phyloP scores from a whole-genome alignment of 306 rosid genomes.

The Acacia acuminata region DNA sequence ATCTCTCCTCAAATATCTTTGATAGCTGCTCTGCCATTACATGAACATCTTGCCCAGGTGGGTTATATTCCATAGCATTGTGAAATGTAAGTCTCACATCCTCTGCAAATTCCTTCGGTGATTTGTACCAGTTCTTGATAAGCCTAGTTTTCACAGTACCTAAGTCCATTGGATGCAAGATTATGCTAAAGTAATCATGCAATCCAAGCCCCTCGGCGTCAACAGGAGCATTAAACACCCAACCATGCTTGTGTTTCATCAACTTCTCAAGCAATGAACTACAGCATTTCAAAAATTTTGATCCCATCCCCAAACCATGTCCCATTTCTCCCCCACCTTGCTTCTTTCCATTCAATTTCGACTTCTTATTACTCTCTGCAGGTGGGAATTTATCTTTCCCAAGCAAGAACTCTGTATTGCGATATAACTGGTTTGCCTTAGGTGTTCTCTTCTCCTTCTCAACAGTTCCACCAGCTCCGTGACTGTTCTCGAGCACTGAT shows the following conservation, averaged over 20 bases:
- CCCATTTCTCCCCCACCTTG: constrained; percentile 64
- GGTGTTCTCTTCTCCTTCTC: constrained; percentile 98
- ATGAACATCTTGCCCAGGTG: constrained; percentile 92
- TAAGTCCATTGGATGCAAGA: constrained; percentile 88
- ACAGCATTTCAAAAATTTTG: constrained; percentile 87
- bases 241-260: constrained; percentile 90
- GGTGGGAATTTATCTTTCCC: constrained; percentile 95
- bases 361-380: constrained; percentile 81
- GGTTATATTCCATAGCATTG: constrained; percentile 94
- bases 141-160: constrained; percentile 83
- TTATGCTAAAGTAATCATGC: constrained; percentile 83
- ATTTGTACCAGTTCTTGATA: constrained; percentile 90
- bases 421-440: constrained; percentile 89
- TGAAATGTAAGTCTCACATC: constrained; percentile 90
- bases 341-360: constrained; percentile 74
- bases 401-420: constrained; percentile 84
- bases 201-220: constrained; percentile 81
- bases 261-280: constrained; percentile 87
- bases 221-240: constrained; percentile 95
- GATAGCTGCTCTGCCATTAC: constrained; percentile 88
- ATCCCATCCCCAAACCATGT: constrained; percentile 61
- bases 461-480: constrained; percentile 58
- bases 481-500: constrained; percentile 71
- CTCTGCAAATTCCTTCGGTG: constrained; percentile 95
- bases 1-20: constrained; percentile 78